phyloP scores from a whole-genome alignment of 2,329 filamentous ascomycete species.

The Paraconiothyrium sp. region DNA sequence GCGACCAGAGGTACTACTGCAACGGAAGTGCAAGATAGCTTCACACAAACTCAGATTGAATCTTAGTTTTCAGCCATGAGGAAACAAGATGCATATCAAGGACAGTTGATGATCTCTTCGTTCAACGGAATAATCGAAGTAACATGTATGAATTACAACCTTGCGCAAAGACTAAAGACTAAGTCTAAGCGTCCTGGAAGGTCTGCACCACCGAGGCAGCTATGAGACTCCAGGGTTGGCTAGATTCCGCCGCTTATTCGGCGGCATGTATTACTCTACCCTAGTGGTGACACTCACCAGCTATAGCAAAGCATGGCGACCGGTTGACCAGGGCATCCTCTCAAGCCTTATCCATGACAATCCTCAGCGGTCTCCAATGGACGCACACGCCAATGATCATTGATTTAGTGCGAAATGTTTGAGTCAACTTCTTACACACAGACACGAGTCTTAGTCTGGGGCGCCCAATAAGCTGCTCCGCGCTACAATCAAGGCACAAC shows the following conservation, averaged over 20 bases:
- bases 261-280: neutral
- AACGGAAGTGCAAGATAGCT: no score
- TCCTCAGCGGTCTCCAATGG: neutral
- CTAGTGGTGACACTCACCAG: neutral
- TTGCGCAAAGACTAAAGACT: neutral
- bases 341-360: neutral
- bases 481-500: neutral
- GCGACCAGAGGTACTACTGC: no score
- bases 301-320: neutral
- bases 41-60: no score
- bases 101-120: no score
- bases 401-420: neutral
- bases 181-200: neutral
- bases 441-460: neutral
- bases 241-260: neutral
- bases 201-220: neutral
- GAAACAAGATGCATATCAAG: no score
- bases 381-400: neutral
- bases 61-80: no score
- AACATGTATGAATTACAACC: neutral
- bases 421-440: neutral
- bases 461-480: neutral
- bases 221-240: neutral
- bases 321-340: neutral
- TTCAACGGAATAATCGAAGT: no score